These are phyloP conservation scores for Talaromyces rugulosus DNA, from an alignment of 2,329 filamentous ascomycete genomes.

Conservation along the genomic window DNA sequence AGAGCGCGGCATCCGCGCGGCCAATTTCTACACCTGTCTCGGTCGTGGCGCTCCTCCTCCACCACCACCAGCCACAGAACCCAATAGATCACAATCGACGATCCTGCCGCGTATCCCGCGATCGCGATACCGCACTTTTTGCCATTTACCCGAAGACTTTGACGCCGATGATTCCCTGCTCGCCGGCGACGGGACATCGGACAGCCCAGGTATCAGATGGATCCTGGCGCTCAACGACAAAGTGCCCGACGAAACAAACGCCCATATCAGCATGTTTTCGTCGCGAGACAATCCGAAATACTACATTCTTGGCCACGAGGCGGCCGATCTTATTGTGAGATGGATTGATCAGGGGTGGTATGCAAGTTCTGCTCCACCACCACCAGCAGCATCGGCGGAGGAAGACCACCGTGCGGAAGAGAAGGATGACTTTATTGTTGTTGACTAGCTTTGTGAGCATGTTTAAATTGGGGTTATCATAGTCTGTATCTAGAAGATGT, in stretches of 20 bases:
- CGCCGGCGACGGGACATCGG: conserved; percentile 18
- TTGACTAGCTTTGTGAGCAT: neutral
- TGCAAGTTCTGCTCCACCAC: conserved; percentile 18
- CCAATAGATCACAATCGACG: neutral
- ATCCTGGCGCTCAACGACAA: conserved; percentile 71
- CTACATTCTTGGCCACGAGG: conserved; percentile 33
- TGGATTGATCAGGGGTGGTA: conserved; percentile 42
- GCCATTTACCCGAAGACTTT: conserved; percentile 65
- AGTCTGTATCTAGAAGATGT: too few species aligned
- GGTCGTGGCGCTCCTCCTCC: conserved; percentile 58
- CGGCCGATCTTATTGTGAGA: conserved; percentile 33
- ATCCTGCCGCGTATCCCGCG: conserved; percentile 27
- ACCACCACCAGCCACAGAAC: conserved; percentile 17
- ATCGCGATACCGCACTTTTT: conserved; percentile 74
- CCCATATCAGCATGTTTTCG: conserved; percentile 61
- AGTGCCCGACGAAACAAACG: conserved; percentile 71
- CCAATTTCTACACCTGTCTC: conserved; percentile 82
- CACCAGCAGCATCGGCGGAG: too few species aligned
- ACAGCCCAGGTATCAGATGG: conserved; percentile 52
- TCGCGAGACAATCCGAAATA: conserved; percentile 43
- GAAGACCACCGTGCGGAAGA: neutral
- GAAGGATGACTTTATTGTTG: conserved; percentile 13
- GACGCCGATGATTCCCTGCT: conserved; percentile 20
- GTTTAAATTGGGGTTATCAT: neutral
- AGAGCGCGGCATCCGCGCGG: conserved; percentile 69